Base-by-base conservation (phyloP, 495 filamentous ascomycete genomes). In the Hyaloscypha finlandica region DNA sequence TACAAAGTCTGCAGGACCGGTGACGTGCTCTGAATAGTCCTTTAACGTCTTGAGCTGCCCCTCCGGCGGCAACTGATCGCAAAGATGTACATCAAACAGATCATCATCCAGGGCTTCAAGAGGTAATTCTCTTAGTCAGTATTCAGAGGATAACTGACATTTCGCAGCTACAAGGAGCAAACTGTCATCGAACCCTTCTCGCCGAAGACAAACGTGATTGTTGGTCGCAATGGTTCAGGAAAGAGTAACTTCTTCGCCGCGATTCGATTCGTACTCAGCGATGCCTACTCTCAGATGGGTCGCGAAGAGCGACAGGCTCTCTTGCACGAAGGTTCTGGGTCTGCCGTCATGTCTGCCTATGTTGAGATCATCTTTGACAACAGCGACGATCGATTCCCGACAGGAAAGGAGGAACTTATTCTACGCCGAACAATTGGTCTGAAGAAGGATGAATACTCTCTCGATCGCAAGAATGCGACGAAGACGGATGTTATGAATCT, bases 211-310 rank as follows among this genome's bases (percentile, higher is more conserved):
- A 99, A 99, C 85, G 92, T 99, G 63, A 97, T 99, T 73, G 95
- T 99, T 72, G 95, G 95, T 65, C 95, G 95, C 79, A 99, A 99
- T 85, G 95, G 95, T 68, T 97, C 95, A 3, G 95, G 95, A 72
- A 99, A 99, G 83, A 97, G 93, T 77, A 99, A 99, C 81, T 99
- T 99, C 86, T 99, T 99, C 78, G 95, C 94, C 52, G 95, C 95
- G 35, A 97, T 99, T 80, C 94, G 94, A 25, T 99, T 99, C 77
- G 95, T 97, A 30, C 89, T 99, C 67, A 95, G 94, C 76, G 93
- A 99, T 89, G 93, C 92, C 62, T 99, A 99, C 78, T 94, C 91
- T 25, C 92, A 97, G 75, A 92, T 99, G 87, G 92, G 90, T 57
- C 88, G 95, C 68, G 96, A 99, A 76, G 94, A 98, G 84, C 93